These are phyloP conservation scores for Schizopora paradoxa DNA, from an alignment of 1,284 basidiomycete genomes.

Conservation along the genomic window DNA sequence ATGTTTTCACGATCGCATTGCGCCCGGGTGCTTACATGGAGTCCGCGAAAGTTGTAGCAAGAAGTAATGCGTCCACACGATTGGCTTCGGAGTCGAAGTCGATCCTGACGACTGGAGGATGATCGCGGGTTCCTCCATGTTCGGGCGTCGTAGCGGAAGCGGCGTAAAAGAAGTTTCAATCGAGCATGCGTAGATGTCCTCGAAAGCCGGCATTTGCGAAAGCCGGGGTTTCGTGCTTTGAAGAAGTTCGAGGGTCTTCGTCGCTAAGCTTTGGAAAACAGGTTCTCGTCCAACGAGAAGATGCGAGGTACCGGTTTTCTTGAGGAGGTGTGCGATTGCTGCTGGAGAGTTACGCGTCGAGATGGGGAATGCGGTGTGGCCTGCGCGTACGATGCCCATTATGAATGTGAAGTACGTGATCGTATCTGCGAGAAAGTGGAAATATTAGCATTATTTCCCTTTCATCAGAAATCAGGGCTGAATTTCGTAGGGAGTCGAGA, in stretches of 20 bases:
- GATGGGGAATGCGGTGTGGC: conserved; percentile 27
- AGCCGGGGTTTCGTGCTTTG: neutral
- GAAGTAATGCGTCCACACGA: conserved; percentile 20
- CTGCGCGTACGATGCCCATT: conserved; percentile 29
- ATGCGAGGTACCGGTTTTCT: conserved; percentile 3
- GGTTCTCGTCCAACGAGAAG: conserved; percentile 7
- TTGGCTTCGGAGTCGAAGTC: conserved; percentile 29
- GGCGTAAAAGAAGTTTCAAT: neutral
- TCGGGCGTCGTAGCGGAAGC: neutral
- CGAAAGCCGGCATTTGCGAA: conserved; percentile 4
- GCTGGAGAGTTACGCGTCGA: conserved; percentile 30
- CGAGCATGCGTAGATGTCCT: neutral
- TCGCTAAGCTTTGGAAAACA: neutral
- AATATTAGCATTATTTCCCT: too few relatives aligned
- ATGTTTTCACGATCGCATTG: too few relatives aligned
- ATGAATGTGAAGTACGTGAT: conserved; percentile 27
- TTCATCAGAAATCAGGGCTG: too few relatives aligned
- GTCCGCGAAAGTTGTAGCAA: conserved; percentile 17
- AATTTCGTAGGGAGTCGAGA: neutral
- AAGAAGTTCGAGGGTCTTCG: conserved; percentile 1
- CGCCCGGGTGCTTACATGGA: conserved; percentile 13
- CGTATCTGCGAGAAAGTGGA: conserved; percentile 23
- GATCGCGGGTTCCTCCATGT: conserved; percentile 14
- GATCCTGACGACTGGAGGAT: conserved; percentile 34
- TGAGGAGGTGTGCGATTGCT: conserved; percentile 28